Evolutionary conservation across 2,329 filamentous ascomycete species (phyloP).

Genomic region (Neonectria ditissima): DNA sequence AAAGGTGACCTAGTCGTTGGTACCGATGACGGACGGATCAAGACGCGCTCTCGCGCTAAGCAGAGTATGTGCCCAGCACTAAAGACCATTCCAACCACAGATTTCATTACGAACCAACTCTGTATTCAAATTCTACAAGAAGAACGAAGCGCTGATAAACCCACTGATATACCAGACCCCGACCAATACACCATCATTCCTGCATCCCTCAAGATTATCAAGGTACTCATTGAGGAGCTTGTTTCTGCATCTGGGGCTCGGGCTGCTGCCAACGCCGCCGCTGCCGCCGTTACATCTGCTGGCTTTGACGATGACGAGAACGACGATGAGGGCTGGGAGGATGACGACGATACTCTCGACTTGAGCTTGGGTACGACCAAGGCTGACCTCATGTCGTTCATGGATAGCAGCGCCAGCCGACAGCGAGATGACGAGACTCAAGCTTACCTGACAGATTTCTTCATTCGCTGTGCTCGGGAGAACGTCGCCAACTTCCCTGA

Average conservation of each 20-base stretch:
- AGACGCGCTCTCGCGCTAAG: slow-evolving; percentile 92
- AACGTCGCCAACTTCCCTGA: slow-evolving; percentile 67
- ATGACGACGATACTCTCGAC: slow-evolving; percentile 81
- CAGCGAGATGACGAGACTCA: slow-evolving; percentile 92
- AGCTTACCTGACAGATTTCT: slow-evolving; percentile 85
- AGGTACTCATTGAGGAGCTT: slow-evolving; percentile 93
- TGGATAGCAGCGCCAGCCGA: slow-evolving; percentile 69
- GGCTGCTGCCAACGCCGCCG: slow-evolving; percentile 70
- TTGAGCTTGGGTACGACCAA: slow-evolving; percentile 77
- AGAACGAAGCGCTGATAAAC: slow-evolving; percentile 44
- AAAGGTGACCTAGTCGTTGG: slow-evolving; percentile 92
- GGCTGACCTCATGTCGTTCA: slow-evolving; percentile 83
- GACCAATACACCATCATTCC: slow-evolving; percentile 90
- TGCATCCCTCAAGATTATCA: slow-evolving; percentile 93
- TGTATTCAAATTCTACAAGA: slow-evolving; percentile 34
- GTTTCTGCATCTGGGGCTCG: slow-evolving; percentile 79
- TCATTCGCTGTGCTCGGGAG: slow-evolving; percentile 69
- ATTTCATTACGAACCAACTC: slow-evolving; percentile 32
- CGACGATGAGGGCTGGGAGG: slow-evolving; percentile 90
- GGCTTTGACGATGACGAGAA: slow-evolving; percentile 73
- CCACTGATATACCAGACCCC: slow-evolving; percentile 69
- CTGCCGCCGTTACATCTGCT: slow-evolving; percentile 71
- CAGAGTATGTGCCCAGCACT: slow-evolving; percentile 68
- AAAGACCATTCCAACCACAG: slow-evolving; percentile 33
- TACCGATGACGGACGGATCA: slow-evolving; percentile 80